Base-by-base conservation (phyloP, 2,329 filamentous ascomycete species). In the Whalleya microplaca region DNA sequence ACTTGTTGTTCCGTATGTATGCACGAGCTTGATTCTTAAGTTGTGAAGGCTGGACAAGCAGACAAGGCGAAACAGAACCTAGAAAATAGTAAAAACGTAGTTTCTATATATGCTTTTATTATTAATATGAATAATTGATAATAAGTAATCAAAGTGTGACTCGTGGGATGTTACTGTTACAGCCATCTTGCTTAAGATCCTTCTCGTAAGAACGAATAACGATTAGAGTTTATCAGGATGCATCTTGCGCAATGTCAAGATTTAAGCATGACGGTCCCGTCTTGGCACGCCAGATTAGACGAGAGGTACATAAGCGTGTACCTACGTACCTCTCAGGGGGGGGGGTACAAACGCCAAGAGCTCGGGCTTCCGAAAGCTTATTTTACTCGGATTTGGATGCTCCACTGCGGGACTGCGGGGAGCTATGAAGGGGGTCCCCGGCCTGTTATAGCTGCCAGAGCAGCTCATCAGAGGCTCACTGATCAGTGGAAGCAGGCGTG, bases 351-450 rank as follows among this genome's bases (percentile, higher is more conserved):
- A 20, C 20, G 49, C 46, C 20, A 53, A 48, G 49, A 53, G 56
- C 56, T 59, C 56, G 56, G 56, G 45, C 12, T 21, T 58, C 55
- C 55, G 55, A 58, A 58, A 58, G 55, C 55, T 58, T 58, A 54
- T 58, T 58, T 58, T 46, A 9, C 45, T 54, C 48, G 49, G 41
- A 45, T 3, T 37, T 37, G 32, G 4, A 37, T 12, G 8, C 32
- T 14, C 32, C 32, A 37, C 32, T 12, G 32, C 32, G 32, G 32
- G 32, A 37, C 32, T 37, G 32, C 32, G 32, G 32, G 14, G 32
- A 16, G 32, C 32, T 16, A 5, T 37, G 32, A 12, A 12, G 32
- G 23, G 9, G 9, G 9, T 4, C 23, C 23, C 23, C 23, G 23
- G 9, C 23, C 23, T 4, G 23, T 27, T 9, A 9, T 27, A 4